A percentile compares a stretch with the other conserved stretches of the same genome.
Evolutionary conservation across 257 asterid genomes (phyloP).

Genomic region (Coffea eugenioides): DNA sequence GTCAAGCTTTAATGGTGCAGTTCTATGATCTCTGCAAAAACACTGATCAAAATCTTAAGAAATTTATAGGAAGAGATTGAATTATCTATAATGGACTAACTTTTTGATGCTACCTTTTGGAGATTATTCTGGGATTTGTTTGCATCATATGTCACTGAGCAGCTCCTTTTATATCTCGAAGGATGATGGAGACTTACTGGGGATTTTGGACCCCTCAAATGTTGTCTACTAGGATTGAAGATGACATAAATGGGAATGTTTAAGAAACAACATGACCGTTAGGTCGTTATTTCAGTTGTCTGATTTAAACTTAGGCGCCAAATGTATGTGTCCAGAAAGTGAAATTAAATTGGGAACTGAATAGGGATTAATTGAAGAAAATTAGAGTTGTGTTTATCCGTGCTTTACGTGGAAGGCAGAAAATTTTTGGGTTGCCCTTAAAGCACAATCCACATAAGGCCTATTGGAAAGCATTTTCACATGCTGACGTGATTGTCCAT

Average conservation of each 20-base stretch:
- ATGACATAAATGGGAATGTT: slow-evolving; percentile 23
- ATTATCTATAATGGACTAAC: not conserved
- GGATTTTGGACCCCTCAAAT: slow-evolving; percentile 20
- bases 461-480: slow-evolving; percentile 9
- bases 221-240: slow-evolving; percentile 23
- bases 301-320: slow-evolving; percentile 29
- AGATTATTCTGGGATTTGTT: slow-evolving; percentile 3
- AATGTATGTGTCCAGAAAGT: slow-evolving; percentile 21
- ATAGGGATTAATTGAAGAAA: not conserved
- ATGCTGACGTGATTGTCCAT: slow-evolving; percentile 14
- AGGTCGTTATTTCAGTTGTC: slow-evolving; percentile 24
- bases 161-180: slow-evolving; percentile 9
- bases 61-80: not conserved
- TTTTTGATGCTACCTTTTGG: slow-evolving; percentile 8
- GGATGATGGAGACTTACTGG: slow-evolving; percentile 7
- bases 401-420: slow-evolving; percentile 38
- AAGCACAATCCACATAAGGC: slow-evolving; percentile 33
- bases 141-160: not conserved
- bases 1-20: not conserved
- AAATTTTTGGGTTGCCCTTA: slow-evolving; percentile 33
- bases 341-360: not conserved
- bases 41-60: not conserved
- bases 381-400: not conserved
- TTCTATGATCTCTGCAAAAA: not conserved
- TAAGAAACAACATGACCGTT: slow-evolving; percentile 14